Percentiles rank a stretch among this genome's conserved stretches.
These are phyloP conservation scores for Tulasnella sp. DNA, from an alignment of 768 basidiomycete species.

Conservation along the genomic window DNA sequence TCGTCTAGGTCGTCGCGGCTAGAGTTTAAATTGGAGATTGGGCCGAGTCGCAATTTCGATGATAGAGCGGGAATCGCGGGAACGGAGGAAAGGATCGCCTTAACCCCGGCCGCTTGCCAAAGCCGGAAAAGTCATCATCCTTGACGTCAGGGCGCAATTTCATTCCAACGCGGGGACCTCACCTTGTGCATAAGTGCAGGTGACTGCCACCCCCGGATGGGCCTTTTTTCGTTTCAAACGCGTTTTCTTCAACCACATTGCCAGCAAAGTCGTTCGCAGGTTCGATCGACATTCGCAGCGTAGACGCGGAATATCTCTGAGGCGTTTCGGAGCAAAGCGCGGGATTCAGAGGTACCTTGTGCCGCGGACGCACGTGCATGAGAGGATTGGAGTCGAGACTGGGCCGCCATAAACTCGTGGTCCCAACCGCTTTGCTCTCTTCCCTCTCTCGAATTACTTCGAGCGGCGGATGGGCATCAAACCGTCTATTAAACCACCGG, in stretches of 20 bases:
- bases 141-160: background rate
- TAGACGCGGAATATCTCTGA: background rate
- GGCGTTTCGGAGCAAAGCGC: constrained; percentile 1
- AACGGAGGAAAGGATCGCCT: background rate
- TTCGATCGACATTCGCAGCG: background rate
- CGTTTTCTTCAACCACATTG: background rate
- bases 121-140: background rate
- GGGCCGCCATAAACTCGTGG: constrained; percentile 3
- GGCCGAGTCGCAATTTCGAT: constrained; percentile 13
- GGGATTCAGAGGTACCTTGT: background rate
- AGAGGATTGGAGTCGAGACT: constrained; percentile 20
- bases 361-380: constrained; percentile 19
- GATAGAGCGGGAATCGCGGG: background rate
- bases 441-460: constrained; percentile 7
- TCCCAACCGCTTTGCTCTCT: background rate
- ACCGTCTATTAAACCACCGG: constrained; percentile 9
- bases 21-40: background rate
- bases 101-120: background rate
- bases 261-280: background rate
- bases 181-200: background rate
- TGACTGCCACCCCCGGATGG: background rate
- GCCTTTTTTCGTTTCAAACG: background rate
- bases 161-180: constrained; percentile 1
- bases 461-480: constrained; percentile 18
- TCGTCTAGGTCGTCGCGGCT: constrained; percentile 1